Evolutionary conservation across 176 grass and related monocot genomes (phyloP).

Genomic region (Musa beccarii): DNA sequence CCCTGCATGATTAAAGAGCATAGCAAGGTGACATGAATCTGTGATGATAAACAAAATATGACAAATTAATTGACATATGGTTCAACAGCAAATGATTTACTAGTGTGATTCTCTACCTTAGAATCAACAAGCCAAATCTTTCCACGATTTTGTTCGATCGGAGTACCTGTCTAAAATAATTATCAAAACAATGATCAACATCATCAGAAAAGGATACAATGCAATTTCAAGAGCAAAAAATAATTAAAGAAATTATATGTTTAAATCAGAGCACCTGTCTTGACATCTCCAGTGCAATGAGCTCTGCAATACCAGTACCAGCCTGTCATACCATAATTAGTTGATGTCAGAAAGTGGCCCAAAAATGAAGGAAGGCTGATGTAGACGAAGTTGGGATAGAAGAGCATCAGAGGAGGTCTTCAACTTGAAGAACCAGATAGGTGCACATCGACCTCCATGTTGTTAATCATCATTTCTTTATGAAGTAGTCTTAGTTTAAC

Average conservation of each 20-base stretch:
- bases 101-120: slow-evolving; percentile 43
- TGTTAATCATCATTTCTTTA: too few species aligned
- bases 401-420: background rate
- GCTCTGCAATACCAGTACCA: slow-evolving; percentile 97
- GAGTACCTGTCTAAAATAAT: slow-evolving; percentile 61
- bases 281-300: slow-evolving; percentile 93
- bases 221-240: background rate
- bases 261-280: slow-evolving; percentile 52
- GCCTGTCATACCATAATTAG: slow-evolving; percentile 41
- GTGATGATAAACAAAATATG: background rate
- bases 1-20: slow-evolving; percentile 46
- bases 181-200: slow-evolving; percentile 16
- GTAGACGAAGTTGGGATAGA: background rate
- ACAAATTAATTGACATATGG: background rate
- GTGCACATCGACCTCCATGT: background rate
- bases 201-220: slow-evolving; percentile 3
- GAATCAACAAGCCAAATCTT: slow-evolving; percentile 97
- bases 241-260: background rate
- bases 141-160: slow-evolving; percentile 83
- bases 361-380: background rate
- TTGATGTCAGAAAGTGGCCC: background rate
- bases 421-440: background rate
- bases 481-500: background rate
- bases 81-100: slow-evolving; percentile 2
- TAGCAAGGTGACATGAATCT: background rate